A percentile compares a stretch with the other conserved stretches of the same genome.
Conservation (phyloP, 257 asterid species). For the Echium plantagineum region DNA sequence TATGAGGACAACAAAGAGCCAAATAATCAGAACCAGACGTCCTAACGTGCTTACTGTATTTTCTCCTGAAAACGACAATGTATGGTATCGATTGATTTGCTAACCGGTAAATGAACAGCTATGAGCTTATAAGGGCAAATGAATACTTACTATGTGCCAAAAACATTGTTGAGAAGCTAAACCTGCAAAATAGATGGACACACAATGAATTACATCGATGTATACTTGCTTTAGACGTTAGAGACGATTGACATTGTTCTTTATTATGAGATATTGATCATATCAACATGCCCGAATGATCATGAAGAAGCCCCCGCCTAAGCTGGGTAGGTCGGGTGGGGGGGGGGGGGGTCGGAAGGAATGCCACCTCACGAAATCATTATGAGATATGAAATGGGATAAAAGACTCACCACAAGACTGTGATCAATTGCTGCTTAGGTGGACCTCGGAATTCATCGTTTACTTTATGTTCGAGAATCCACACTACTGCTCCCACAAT, state of each 20-base stretch:
- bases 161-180: slow-evolving; percentile 95
- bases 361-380: background rate
- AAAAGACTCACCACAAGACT: slow-evolving; percentile 57
- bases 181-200: slow-evolving; percentile 40
- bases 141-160: slow-evolving; percentile 76
- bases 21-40: slow-evolving; percentile 11
- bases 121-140: background rate
- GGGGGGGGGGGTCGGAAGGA: too few species aligned
- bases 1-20: slow-evolving; percentile 65
- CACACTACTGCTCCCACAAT: slow-evolving; percentile 83
- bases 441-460: slow-evolving; percentile 82
- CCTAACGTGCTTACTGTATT: slow-evolving; percentile 7
- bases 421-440: slow-evolving; percentile 73
- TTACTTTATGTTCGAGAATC: slow-evolving; percentile 89
- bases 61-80: slow-evolving; percentile 1
- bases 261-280: background rate
- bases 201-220: background rate
- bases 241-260: background rate
- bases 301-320: too few species aligned
- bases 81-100: background rate
- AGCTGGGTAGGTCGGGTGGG: too few species aligned
- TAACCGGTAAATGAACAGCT: background rate
- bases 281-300: too few species aligned
- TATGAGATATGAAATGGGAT: background rate
- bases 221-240: background rate